Percentiles rank a stretch among this genome's conserved stretches.
phyloP scores from a whole-genome alignment of 148 eudicot genomes.

The Rhododendron vialii region DNA sequence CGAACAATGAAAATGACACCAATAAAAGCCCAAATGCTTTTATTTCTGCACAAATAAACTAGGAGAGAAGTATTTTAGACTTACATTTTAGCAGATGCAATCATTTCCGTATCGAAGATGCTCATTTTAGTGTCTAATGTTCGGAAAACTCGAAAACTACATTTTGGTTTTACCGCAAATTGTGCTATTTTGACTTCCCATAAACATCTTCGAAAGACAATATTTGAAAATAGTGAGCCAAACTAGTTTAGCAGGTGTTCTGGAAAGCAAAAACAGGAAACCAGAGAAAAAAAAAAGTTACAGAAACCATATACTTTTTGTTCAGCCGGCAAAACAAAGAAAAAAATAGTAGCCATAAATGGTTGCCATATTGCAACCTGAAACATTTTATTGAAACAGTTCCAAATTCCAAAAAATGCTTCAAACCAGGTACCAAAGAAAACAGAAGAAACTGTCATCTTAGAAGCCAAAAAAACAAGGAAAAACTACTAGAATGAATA shows the following conservation, averaged over 20 bases:
- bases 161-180: background rate
- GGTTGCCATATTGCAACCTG: background rate
- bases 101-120: background rate
- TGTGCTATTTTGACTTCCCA: background rate
- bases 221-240: background rate
- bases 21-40: background rate
- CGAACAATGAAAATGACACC: background rate
- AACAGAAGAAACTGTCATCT: background rate
- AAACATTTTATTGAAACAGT: background rate
- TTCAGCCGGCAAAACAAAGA: background rate
- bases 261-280: background rate
- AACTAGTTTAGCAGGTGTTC: background rate
- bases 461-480: background rate
- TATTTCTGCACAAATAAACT: background rate
- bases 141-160: background rate
- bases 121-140: background rate
- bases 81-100: background rate
- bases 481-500: conserved; percentile 6
- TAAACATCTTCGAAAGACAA: background rate
- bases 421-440: background rate
- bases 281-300: background rate
- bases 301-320: background rate
- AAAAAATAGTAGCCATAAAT: background rate
- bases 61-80: background rate
- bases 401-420: background rate